A percentile compares a stretch with the other conserved stretches of the same genome.
Conservation (phyloP, 495 filamentous ascomycete genomes). For the Trichoderma erinaceum region DNA sequence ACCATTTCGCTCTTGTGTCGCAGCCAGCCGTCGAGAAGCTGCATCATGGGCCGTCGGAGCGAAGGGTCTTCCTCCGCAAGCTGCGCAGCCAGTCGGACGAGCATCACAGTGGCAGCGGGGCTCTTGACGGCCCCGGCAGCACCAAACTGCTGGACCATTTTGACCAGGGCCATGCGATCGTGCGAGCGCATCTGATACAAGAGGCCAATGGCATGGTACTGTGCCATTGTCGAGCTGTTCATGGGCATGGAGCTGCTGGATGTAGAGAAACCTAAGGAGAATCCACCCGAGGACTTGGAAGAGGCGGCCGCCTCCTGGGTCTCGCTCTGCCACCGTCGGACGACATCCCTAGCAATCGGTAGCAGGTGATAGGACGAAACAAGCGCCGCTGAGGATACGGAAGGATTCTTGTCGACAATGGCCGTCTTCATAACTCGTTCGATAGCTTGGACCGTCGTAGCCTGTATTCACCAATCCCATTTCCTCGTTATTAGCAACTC, state of each 20-base stretch:
- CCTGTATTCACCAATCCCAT: conserved; percentile 41
- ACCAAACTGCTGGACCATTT: conserved; percentile 99
- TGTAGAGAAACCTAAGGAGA: conserved; percentile 80
- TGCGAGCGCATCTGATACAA: conserved; percentile 97
- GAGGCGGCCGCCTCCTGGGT: conserved; percentile 89
- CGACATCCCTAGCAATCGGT: conserved; percentile 89
- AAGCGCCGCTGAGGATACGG: conserved; percentile 92
- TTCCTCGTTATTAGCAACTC: conserved; percentile 26
- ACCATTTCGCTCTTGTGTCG: conserved; percentile 99
- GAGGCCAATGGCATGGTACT: conserved; percentile 97
- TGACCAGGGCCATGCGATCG: conserved; percentile 97
- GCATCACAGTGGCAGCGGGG: conserved; percentile 82
- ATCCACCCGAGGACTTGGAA: conserved; percentile 73
- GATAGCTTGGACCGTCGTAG: conserved; percentile 94
- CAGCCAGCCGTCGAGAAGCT: conserved; percentile 90
- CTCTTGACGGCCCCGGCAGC: conserved; percentile 89
- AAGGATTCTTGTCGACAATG: conserved; percentile 98
- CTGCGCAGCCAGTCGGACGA: conserved; percentile 90
- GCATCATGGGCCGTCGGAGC: conserved; percentile 89
- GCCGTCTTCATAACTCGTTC: conserved; percentile 98
- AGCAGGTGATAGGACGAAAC: conserved; percentile 98
- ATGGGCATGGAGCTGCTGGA: conserved; percentile 64
- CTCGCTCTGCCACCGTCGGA: conserved; percentile 97
- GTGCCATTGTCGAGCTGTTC: conserved; percentile 85
- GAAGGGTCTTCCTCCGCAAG: conserved; percentile 87